Evolutionary conservation across 352 stramenopile species (phyloP).

Genomic region (Phytophthora palmivora): DNA sequence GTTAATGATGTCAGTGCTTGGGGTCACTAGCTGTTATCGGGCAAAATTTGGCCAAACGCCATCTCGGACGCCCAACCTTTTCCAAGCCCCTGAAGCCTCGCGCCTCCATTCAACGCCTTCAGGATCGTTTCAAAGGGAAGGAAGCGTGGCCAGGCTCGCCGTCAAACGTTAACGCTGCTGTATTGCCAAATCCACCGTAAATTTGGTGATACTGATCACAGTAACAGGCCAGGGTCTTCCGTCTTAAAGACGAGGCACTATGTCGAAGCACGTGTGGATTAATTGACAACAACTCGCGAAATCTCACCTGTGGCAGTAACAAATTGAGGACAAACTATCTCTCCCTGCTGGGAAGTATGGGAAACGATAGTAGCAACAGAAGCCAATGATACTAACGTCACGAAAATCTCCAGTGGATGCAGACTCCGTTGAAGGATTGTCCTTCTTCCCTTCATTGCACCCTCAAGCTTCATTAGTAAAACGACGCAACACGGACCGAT

Average conservation of each 20-base stretch:
- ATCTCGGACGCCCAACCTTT: constrained; percentile 69
- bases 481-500: constrained; percentile 6
- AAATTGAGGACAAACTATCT: no score
- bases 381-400: no score
- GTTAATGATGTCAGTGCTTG: constrained; percentile 53
- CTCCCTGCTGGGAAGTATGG: no score
- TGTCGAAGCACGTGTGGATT: no score
- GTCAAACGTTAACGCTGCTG: constrained; percentile 12
- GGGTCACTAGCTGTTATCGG: constrained; percentile 70
- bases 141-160: constrained; percentile 72
- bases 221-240: constrained; percentile 1
- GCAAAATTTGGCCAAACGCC: constrained; percentile 62
- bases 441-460: no score
- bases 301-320: no score
- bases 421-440: no score
- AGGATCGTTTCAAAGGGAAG: constrained; percentile 66
- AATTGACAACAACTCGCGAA: no score
- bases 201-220: not conserved
- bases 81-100: constrained; percentile 68
- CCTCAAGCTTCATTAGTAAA: no score
- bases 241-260: not conserved
- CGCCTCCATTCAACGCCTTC: constrained; percentile 72
- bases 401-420: no score
- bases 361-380: no score
- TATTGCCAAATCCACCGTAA: constrained; percentile 21